A percentile compares a stretch with the other conserved stretches of the same genome.
Conservation (phyloP, 768 basidiomycete species). For the Pleurotus djamor region DNA sequence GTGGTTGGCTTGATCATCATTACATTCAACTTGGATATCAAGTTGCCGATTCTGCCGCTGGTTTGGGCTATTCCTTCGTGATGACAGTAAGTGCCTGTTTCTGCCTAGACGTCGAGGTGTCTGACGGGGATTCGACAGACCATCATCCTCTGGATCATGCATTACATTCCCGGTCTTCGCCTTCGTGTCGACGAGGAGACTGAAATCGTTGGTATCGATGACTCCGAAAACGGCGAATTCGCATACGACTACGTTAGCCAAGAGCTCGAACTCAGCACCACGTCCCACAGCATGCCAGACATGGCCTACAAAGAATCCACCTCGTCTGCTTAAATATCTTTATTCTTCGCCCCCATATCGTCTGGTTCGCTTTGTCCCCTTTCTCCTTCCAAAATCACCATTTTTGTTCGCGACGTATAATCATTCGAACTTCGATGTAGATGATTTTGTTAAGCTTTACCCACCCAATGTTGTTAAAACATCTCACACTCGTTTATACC, state of each 20-base stretch:
- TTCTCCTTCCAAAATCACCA: neutral
- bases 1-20: constrained; percentile 88
- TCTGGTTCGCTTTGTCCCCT: neutral
- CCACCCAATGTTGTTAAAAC: neutral
- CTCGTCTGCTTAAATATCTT: neutral
- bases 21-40: constrained; percentile 85
- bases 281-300: neutral
- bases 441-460: neutral
- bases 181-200: constrained; percentile 65
- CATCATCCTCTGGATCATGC: constrained; percentile 85
- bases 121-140: constrained; percentile 28
- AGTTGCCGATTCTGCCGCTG: constrained; percentile 69
- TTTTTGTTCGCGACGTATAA: neutral
- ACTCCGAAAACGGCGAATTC: constrained; percentile 87
- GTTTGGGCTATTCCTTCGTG: constrained; percentile 70
- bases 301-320: neutral
- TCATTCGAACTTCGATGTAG: neutral
- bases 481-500: neutral
- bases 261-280: neutral
- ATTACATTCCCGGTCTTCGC: constrained; percentile 77
- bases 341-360: neutral
- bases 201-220: constrained; percentile 86
- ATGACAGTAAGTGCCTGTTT: constrained; percentile 41
- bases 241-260: constrained; percentile 77
- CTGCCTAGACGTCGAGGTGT: neutral